Evolutionary conservation across 2,329 filamentous ascomycete genomes (phyloP), one percentile per base, ranked within the genome.

Genomic region (Albophoma yamanashiensis): DNA sequence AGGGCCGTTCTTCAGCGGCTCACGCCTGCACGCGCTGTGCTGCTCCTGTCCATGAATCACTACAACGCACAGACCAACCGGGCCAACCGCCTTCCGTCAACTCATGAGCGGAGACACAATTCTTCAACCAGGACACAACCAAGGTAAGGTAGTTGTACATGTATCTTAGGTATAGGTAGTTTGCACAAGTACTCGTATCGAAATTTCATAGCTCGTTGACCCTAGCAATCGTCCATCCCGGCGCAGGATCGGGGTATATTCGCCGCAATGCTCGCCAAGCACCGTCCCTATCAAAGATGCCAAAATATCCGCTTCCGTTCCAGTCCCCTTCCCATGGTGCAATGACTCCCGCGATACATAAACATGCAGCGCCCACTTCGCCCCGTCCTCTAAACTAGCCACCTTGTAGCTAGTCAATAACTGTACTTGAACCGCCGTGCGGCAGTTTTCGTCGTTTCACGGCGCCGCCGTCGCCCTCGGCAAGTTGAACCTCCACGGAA

Each of bases 401-500:
- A 2, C 27, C 27, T 9, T 34, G 34, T 4, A 12, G 31, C 50
- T 14, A 17, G 31, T 31, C 50, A 31, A 4, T 9, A 3, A 3
- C 17, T 27, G 17, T 27, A 12, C 27, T 8, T 9, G 47, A 1
- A 34, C 2, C 36, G 27, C 31, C 31, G 17, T 40, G 56, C 6
- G 57, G 31, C 22, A 63, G 36, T 39, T 61, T 63, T 20, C 63
- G 59, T 34, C 38, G 53, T 45, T 63, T 62, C 31, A 17, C 55
- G 25, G 56, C 31, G 27, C n/a, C 43, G 11, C 17, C 31, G 3
- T 61, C 53, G 14, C 25, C 9, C 4, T 4, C 22, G 11, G 52
- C 11, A 6, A 56, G 7, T 4, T 25, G 15, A 42, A 25, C 25
- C 58, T 72, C 69, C 42, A 72, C 52, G 5, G 53, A 36, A 2